These are phyloP conservation scores for Magnusiomyces paraingens DNA, from an alignment of 1,139 yeast genomes.

Conservation along the genomic window DNA sequence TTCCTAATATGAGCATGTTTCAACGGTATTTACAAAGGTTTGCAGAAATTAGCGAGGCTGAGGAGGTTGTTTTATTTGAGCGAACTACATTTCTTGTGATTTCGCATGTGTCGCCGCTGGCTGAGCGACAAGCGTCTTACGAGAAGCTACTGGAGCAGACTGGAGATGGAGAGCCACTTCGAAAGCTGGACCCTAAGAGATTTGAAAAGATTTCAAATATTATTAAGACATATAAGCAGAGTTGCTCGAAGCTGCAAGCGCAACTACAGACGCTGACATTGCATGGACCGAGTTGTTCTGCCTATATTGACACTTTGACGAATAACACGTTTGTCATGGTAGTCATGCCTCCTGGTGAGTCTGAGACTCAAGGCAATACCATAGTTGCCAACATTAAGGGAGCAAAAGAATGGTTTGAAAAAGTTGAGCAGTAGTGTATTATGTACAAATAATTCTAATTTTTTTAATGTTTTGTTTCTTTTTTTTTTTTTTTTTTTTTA, in stretches of 20 bases:
- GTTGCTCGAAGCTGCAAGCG: slow-evolving; percentile 80
- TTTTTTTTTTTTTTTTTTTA: slow-evolving; percentile 3
- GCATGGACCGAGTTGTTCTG: slow-evolving; percentile 65
- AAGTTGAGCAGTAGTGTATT: slow-evolving; percentile 35
- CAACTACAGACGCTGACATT: slow-evolving; percentile 73
- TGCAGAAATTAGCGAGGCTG: slow-evolving; percentile 73
- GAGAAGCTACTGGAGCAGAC: slow-evolving; percentile 12
- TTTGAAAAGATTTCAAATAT: slow-evolving; percentile 92
- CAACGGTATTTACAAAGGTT: slow-evolving; percentile 71
- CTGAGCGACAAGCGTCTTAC: slow-evolving; percentile 6
- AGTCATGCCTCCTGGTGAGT: slow-evolving; percentile 36
- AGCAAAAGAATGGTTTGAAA: slow-evolving; percentile 62
- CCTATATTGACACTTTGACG: slow-evolving; percentile 64
- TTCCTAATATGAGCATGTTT: slow-evolving; percentile 82
- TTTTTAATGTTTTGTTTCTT: neutral
- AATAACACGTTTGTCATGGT: slow-evolving; percentile 74
- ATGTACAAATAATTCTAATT: neutral
- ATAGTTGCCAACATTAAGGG: slow-evolving; percentile 62
- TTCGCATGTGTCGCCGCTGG: slow-evolving; percentile 42
- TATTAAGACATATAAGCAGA: slow-evolving; percentile 90
- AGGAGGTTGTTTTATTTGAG: slow-evolving; percentile 87
- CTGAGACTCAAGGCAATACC: slow-evolving; percentile 40
- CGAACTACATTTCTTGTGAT: slow-evolving; percentile 90
- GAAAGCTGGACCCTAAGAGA: slow-evolving; percentile 68
- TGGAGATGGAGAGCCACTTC: slow-evolving; percentile 19